A percentile compares a stretch with the other conserved stretches of the same genome.
Conservation (phyloP, 2,329 filamentous ascomycete genomes). For the Ceratocystis cubensis region DNA sequence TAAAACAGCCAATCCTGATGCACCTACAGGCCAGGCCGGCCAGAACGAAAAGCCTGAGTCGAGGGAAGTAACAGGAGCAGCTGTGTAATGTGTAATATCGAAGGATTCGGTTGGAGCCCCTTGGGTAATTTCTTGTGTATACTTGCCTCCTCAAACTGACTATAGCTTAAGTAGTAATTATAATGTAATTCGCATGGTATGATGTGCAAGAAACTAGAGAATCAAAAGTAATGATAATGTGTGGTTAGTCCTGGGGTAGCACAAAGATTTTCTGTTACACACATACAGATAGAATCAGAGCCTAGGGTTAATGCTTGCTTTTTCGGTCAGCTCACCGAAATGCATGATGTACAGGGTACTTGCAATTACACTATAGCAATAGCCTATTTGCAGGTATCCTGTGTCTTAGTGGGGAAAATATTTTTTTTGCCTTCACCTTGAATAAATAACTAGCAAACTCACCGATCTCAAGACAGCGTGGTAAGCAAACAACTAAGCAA, state of each 20-base stretch:
- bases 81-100: neutral
- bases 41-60: neutral
- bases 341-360: slow-evolving; percentile 1
- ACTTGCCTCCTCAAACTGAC: neutral
- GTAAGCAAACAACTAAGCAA: neutral
- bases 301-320: neutral
- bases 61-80: neutral
- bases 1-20: slow-evolving; percentile 35
- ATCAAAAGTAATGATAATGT: neutral
- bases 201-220: neutral
- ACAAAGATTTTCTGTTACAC: neutral
- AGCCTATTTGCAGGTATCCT: neutral
- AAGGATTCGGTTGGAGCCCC: neutral
- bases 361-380: neutral
- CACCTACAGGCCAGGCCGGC: slow-evolving; percentile 2
- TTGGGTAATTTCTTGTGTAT: neutral
- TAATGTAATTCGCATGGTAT: neutral
- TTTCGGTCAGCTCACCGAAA: neutral
- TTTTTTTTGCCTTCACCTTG: slow-evolving; percentile 4
- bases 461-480: neutral
- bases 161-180: neutral
- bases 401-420: slow-evolving; percentile 4
- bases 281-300: neutral
- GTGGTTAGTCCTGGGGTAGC: neutral
- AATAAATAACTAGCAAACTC: neutral